These are phyloP conservation scores for Lepidium aucheri DNA, from an alignment of 345 rosid genomes.

Conservation along the genomic window DNA sequence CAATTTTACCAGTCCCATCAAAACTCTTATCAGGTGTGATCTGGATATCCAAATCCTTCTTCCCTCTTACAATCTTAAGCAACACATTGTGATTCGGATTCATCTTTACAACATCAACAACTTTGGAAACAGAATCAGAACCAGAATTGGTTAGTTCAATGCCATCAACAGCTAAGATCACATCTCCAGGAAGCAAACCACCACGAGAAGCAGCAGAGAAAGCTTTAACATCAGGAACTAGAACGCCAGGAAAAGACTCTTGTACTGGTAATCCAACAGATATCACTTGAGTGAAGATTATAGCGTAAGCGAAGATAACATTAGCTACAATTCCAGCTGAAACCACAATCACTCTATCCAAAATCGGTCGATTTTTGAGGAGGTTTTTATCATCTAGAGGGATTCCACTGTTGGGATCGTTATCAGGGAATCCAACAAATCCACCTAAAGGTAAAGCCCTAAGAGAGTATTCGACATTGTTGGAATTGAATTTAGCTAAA, in stretches of 20 bases:
- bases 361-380: conserved; percentile 80
- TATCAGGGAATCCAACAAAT: conserved; percentile 94
- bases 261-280: conserved; percentile 88
- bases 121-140: conserved; percentile 46
- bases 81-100: conserved; percentile 54
- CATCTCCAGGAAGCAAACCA: conserved; percentile 84
- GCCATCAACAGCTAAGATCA: conserved; percentile 64
- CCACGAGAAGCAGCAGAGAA: conserved; percentile 85
- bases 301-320: conserved; percentile 67
- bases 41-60: conserved; percentile 40
- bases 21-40: conserved; percentile 74
- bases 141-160: conserved; percentile 39
- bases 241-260: conserved; percentile 85
- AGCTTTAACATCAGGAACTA: conserved; percentile 73
- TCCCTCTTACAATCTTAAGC: conserved; percentile 53
- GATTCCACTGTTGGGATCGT: conserved; percentile 81
- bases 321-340: conserved; percentile 95
- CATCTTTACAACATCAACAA: conserved; percentile 61
- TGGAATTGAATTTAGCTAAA: conserved; percentile 75
- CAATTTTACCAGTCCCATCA: conserved; percentile 82
- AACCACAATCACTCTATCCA: conserved; percentile 72
- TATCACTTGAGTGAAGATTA: conserved; percentile 70
- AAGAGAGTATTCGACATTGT: conserved; percentile 82
- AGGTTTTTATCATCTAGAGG: conserved; percentile 69
- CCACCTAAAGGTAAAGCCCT: conserved; percentile 95